Percentiles rank a stretch among this genome's conserved stretches.
These are phyloP conservation scores for Globisporangium lucens DNA, from an alignment of 352 stramenopile species.

Conservation along the genomic window DNA sequence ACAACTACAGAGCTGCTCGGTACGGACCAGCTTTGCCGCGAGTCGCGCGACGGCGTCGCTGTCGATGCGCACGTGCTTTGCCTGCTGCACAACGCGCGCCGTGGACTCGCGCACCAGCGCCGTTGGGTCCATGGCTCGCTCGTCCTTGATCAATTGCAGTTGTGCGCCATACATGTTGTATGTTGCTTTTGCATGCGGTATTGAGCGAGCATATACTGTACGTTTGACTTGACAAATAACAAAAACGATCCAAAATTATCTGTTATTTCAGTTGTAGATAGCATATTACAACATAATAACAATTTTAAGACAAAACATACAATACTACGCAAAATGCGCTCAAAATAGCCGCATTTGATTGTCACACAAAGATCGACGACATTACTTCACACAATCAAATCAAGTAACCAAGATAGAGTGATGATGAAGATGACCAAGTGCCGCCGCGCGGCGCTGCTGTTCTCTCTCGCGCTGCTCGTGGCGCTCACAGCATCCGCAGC, in stretches of 20 bases:
- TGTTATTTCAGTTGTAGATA: neutral
- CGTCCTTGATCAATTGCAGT: neutral
- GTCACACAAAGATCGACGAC: neutral
- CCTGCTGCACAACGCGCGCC: slow-evolving; percentile 36
- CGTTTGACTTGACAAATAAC: neutral
- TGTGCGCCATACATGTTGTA: neutral
- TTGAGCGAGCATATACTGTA: neutral
- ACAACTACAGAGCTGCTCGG: neutral
- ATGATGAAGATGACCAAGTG: neutral
- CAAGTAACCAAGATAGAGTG: neutral
- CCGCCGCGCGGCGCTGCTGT: neutral
- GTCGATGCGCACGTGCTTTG: slow-evolving; percentile 41
- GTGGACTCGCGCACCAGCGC: slow-evolving; percentile 47
- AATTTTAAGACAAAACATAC: neutral
- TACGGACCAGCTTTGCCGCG: slow-evolving; percentile 38
- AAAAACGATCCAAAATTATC: neutral
- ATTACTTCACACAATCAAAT: neutral
- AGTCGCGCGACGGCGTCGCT: slow-evolving; percentile 26
- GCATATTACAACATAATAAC: no score
- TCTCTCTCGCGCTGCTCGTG: neutral
- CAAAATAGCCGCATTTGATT: neutral
- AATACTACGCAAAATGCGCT: no score
- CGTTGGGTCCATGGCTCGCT: slow-evolving; percentile 42
- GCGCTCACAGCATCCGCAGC: neutral
- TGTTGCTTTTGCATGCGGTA: neutral